phyloP scores from a whole-genome alignment of 805 yeast species.

The Lachancea waltii region DNA sequence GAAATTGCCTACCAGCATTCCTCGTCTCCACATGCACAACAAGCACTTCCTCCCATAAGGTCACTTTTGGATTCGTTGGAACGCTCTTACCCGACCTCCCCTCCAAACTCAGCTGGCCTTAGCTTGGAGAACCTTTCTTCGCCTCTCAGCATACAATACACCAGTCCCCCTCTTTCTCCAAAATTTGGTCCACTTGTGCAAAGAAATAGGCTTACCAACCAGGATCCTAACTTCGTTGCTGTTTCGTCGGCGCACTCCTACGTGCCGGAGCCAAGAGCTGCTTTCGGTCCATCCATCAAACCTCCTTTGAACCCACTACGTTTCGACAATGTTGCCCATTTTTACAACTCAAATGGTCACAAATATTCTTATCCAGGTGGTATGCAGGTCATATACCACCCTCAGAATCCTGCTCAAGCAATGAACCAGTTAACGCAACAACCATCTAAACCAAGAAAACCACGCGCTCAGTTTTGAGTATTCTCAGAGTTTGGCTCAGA shows the following conservation, averaged over 20 bases:
- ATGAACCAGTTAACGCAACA: not conserved
- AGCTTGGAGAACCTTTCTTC: conserved; percentile 2
- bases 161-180: conserved; percentile 6
- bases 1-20: conserved; percentile 1
- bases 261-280: not conserved
- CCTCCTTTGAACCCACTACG: conserved; percentile 7
- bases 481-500: too few species aligned
- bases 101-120: conserved; percentile 2
- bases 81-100: conserved; percentile 1
- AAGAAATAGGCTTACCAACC: not conserved
- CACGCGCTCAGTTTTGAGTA: too few species aligned
- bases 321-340: conserved; percentile 21
- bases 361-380: conserved; percentile 21
- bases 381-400: conserved; percentile 11
- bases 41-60: conserved; percentile 16
- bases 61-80: conserved; percentile 13
- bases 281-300: not conserved
- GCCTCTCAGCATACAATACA: conserved; percentile 1
- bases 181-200: not conserved
- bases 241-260: conserved; percentile 1
- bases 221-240: conserved; percentile 3
- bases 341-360: conserved; percentile 24
- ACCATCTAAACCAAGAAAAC: not conserved
- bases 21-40: not conserved
- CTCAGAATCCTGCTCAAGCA: not conserved